Evolutionary conservation across 345 rosid genomes (phyloP).

Genomic region (Citrus inodora): DNA sequence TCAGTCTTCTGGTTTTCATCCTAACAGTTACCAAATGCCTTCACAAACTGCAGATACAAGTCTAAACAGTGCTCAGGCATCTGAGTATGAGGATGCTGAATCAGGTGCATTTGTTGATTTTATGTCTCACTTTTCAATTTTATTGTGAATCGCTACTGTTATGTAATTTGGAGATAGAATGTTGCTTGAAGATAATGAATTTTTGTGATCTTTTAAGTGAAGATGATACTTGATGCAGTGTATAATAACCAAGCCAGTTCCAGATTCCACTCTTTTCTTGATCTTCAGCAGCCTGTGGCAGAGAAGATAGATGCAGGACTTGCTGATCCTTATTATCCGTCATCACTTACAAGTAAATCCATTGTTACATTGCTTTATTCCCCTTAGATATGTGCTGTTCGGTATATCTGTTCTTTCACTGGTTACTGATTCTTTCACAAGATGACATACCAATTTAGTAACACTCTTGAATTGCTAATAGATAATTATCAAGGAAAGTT

Average conservation of each 20-base stretch:
- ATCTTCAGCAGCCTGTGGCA: conserved; percentile 35
- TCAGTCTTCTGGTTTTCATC: conserved; percentile 46
- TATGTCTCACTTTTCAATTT: not conserved
- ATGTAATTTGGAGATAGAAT: conserved; percentile 8
- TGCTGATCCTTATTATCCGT: conserved; percentile 39
- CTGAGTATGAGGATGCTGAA: conserved; percentile 82
- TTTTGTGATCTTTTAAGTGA: conserved; percentile 9
- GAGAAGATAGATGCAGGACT: conserved; percentile 40
- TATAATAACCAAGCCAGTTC: conserved; percentile 64
- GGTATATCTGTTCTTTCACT: not conserved
- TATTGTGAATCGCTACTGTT: not conserved
- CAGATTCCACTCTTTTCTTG: conserved; percentile 44
- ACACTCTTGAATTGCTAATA: conserved; percentile 25
- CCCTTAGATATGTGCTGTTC: not conserved
- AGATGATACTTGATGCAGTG: conserved; percentile 38
- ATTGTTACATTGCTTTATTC: conserved; percentile 2
- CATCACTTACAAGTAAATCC: conserved; percentile 45
- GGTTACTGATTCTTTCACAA: conserved; percentile 8
- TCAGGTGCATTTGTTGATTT: conserved; percentile 50
- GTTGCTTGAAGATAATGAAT: not conserved
- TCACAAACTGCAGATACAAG: conserved; percentile 65
- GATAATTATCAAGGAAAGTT: conserved; percentile 53
- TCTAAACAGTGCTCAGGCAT: conserved; percentile 55
- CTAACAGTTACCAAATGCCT: conserved; percentile 37
- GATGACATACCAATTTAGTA: conserved; percentile 9